These are phyloP conservation scores for Pluteus cervinus DNA, from an alignment of 768 basidiomycete genomes.

Conservation along the genomic window DNA sequence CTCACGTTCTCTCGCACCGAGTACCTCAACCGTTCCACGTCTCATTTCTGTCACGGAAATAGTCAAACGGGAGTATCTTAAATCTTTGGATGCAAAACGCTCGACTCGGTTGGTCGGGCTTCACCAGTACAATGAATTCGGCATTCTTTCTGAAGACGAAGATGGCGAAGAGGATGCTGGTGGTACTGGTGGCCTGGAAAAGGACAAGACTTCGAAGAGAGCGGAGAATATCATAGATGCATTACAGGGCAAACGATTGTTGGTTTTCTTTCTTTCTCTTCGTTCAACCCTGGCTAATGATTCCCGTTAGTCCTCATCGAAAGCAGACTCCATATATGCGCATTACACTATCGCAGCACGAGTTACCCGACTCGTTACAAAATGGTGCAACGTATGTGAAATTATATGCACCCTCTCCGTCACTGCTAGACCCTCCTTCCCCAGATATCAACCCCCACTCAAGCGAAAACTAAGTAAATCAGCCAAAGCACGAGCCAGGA, in stretches of 20 bases:
- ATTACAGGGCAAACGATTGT: too few species aligned
- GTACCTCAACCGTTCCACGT: conserved; percentile 45
- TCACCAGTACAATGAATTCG: conserved; percentile 74
- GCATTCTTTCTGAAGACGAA: too few species aligned
- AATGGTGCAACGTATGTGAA: conserved; percentile 46
- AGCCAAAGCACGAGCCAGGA: conserved; percentile 50
- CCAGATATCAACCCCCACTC: conserved; percentile 52
- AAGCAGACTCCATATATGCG: conserved; percentile 64
- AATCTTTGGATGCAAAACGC: conserved; percentile 35
- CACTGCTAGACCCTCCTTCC: not conserved
- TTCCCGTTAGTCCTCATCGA: conserved; percentile 13
- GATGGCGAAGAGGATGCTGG: too few species aligned
- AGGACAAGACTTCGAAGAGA: not conserved
- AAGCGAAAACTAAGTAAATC: conserved; percentile 51
- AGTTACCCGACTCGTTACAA: conserved; percentile 32
- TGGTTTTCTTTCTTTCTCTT: conserved; percentile 2
- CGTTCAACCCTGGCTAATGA: conserved; percentile 3
- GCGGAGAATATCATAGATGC: conserved; percentile 19
- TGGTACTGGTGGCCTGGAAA: conserved; percentile 37
- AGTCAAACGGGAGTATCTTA: conserved; percentile 75
- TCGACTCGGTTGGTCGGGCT: conserved; percentile 45
- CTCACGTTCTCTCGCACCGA: conserved; percentile 18
- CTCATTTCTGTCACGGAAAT: conserved; percentile 79
- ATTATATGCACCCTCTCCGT: not conserved
- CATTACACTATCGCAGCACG: conserved; percentile 50